Evolutionary conservation across 2,329 filamentous ascomycete species (phyloP).

Genomic region (Cordyceps fumosorosea): DNA sequence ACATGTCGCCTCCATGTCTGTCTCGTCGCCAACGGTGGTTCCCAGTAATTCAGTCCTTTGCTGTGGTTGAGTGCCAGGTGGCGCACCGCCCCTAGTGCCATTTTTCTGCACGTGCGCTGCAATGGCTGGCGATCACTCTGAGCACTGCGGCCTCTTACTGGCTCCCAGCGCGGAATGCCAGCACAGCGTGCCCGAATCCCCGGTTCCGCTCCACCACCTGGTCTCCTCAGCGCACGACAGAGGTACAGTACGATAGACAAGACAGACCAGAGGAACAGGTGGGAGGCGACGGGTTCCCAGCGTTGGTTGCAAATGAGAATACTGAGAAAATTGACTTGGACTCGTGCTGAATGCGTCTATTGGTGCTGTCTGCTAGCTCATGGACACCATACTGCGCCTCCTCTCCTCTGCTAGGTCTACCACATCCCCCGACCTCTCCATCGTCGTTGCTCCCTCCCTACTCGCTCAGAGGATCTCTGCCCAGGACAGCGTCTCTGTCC

Average conservation of each 20-base stretch:
- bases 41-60: no score
- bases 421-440: background rate
- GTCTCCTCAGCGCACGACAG: background rate
- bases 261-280: background rate
- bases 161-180: background rate
- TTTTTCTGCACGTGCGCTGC: background rate
- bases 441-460: background rate
- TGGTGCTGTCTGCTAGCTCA: background rate
- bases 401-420: no score
- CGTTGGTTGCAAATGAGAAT: background rate
- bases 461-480: background rate
- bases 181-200: background rate
- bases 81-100: background rate
- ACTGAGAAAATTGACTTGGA: background rate
- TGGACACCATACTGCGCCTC: background rate
- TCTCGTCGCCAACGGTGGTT: background rate
- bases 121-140: background rate
- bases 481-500: background rate
- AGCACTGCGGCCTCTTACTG: background rate
- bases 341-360: background rate
- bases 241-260: background rate
- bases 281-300: background rate
- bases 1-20: background rate
- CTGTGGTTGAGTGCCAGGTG: background rate
- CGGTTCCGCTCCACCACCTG: background rate